Evolutionary conservation across 2,329 filamentous ascomycete species (phyloP).

Genomic region (Calonectria hongkongensis): DNA sequence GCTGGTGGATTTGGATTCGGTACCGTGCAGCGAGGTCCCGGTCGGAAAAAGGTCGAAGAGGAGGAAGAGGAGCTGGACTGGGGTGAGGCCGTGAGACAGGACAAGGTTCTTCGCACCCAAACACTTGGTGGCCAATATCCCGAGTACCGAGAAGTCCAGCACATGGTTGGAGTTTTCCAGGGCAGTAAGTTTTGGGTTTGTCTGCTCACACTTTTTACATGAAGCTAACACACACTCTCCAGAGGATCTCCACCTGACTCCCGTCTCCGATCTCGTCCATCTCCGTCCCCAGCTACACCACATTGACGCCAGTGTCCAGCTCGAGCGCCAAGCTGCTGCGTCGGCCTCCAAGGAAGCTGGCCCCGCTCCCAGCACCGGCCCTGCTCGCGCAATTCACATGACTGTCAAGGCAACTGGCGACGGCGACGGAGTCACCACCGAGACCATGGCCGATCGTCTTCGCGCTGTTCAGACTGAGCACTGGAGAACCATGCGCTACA

Average conservation of each 20-base stretch:
- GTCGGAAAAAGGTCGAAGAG: slow-evolving; percentile 62
- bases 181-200: slow-evolving; percentile 75
- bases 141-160: slow-evolving; percentile 82
- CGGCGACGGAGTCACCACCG: slow-evolving; percentile 77
- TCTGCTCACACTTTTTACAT: neutral
- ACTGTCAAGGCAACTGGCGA: slow-evolving; percentile 86
- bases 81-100: slow-evolving; percentile 79
- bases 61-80: slow-evolving; percentile 76
- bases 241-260: slow-evolving; percentile 92
- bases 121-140: slow-evolving; percentile 90
- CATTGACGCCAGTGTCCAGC: slow-evolving; percentile 88
- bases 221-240: slow-evolving; percentile 46
- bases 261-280: slow-evolving; percentile 87
- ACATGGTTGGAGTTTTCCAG: slow-evolving; percentile 95
- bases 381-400: slow-evolving; percentile 88
- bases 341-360: slow-evolving; percentile 60
- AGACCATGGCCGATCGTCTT: slow-evolving; percentile 85
- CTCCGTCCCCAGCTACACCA: slow-evolving; percentile 95
- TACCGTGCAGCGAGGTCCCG: slow-evolving; percentile 63
- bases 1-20: slow-evolving; percentile 83
- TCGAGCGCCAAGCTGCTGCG: slow-evolving; percentile 71
- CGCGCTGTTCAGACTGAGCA: slow-evolving; percentile 86
- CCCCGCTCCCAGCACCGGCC: slow-evolving; percentile 61
- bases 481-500: slow-evolving; percentile 87
- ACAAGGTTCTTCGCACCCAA: slow-evolving; percentile 85